Evolutionary conservation across 1,284 basidiomycete genomes (phyloP), one percentile per base, ranked within the genome.

Genomic region (Puccinia polysora): DNA sequence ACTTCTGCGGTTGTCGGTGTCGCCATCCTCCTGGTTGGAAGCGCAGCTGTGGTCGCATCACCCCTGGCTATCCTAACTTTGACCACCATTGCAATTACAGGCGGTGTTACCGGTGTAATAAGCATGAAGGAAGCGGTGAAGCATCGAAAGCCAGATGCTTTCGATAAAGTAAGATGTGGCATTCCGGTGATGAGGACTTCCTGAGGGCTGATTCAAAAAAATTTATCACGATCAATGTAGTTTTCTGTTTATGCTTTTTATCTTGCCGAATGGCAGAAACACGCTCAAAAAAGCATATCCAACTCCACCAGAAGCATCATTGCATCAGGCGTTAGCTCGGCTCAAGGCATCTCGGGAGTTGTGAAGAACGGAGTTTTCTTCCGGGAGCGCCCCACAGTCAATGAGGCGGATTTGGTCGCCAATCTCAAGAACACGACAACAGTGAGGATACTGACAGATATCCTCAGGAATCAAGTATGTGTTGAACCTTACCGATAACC

Each of bases 361-460:
- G n/a, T 68, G 30, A 59, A 68, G 55, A 59, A 68, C 34, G 65
- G 65, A 7, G 49, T 43, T 30, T 68, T 68, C 55, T 68, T 68
- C 20, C 55, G 43, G 25, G 55, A 56, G 18, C 65, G 65, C 32
- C 65, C 65, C 43, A 20, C n/a, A 10, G 25, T 32, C 2, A 59
- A 59, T 43, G 65, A 56, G 30, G 65, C 53, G 14, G 53, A 68
- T 25, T 14, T 68, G 28, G 34, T 59, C 15, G 23, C 36, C 8
- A 43, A 18, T n/a, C 40, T 68, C 7, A 68, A 68, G 36, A 68
- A 68, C 32, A 68, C 65, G 1, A 68, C 65, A 43, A 59, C 65
- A 4, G 65, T 53, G 14, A 36, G 65, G 34, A 68, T 68, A 23
- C 4, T 68, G 40, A 68, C 65, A n/a, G 65, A 68, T 43, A 68